These are phyloP conservation scores for Podospora australis DNA, from an alignment of 495 filamentous ascomycete genomes.

Conservation along the genomic window DNA sequence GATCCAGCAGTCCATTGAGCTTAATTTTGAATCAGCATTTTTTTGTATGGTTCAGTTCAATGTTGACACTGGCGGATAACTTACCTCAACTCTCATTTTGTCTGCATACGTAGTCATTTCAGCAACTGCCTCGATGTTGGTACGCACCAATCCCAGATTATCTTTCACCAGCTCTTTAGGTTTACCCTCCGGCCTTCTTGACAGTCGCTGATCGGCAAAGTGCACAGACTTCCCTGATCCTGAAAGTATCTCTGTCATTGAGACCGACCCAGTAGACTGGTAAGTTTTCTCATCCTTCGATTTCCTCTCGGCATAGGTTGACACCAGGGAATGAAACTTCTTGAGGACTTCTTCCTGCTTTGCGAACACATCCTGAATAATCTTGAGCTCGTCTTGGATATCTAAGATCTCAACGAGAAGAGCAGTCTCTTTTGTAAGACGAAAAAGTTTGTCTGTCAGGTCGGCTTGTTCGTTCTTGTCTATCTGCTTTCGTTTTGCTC, in stretches of 20 bases:
- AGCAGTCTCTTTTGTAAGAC: slow-evolving; percentile 13
- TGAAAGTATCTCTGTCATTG: too few species aligned
- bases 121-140: slow-evolving; percentile 9
- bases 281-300: too few species aligned
- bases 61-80: neutral
- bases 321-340: neutral
- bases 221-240: neutral
- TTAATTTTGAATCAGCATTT: too few species aligned
- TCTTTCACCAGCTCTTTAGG: slow-evolving; percentile 13
- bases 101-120: slow-evolving; percentile 13
- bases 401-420: slow-evolving; percentile 18
- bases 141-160: slow-evolving; percentile 13
- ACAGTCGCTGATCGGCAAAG: neutral
- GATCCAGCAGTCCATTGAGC: slow-evolving; percentile 17
- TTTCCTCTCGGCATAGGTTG: neutral
- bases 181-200: neutral
- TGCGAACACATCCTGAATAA: slow-evolving; percentile 13
- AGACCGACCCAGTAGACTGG: too few species aligned
- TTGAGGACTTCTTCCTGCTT: slow-evolving; percentile 11
- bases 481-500: too few species aligned
- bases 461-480: too few species aligned
- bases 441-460: slow-evolving; percentile 15
- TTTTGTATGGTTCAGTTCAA: slow-evolving; percentile 14
- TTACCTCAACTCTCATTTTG: slow-evolving; percentile 11
- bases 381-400: slow-evolving; percentile 18